Evolutionary conservation across 129 eudicot species (phyloP), one percentile per base, ranked within the genome.

Genomic region (Pittosporum tobira): DNA sequence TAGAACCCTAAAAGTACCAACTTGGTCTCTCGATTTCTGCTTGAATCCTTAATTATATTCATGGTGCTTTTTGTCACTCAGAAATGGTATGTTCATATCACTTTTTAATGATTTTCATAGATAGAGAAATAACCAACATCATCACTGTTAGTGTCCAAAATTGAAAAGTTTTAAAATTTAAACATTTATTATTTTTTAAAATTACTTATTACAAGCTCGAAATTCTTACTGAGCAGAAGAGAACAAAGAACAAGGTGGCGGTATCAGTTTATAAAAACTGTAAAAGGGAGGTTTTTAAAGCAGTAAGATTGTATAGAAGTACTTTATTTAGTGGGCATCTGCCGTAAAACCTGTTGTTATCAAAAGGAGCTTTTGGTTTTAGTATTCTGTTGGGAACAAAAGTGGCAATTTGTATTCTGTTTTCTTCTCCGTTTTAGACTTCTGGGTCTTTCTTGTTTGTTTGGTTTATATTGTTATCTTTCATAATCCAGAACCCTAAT

Each of bases 301-400:
- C 46, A 45, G 66, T 62, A 18, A 31, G 50, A 27, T 61, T n/a
- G 27, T 62, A 12, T 3, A 34, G 3, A 59, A 53, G 28, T 54
- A 11, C 42, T 19, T 42, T 50, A 21, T n/a, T 63, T 26, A 30
- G 59, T 61, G 69, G 75, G 69, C 70, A 63, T 62, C 22, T 40
- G 63, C 70, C 69, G 70, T 73, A 9, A 78, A 60, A 68, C 48
- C 50, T 62, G 69, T 58, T 64, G 64, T 49, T 72, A 14, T 57
- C 68, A 67, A 23, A 49, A 62, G 27, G 59, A 73, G 61, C 63
- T 57, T 57, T 37, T 78, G 73, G 76, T 63, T 48, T 51, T 72
- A 20, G 57, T 29, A 1, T 62, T 5, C 43, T 71, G 78, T 44
- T 69, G 62, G 79, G 55, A 28, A 36, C 56, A 59, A 68, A 76